Percentiles rank a stretch among this genome's conserved stretches.
Conservation (phyloP, 2,329 filamentous ascomycete species). For the Phyllosticta citriasiana region DNA sequence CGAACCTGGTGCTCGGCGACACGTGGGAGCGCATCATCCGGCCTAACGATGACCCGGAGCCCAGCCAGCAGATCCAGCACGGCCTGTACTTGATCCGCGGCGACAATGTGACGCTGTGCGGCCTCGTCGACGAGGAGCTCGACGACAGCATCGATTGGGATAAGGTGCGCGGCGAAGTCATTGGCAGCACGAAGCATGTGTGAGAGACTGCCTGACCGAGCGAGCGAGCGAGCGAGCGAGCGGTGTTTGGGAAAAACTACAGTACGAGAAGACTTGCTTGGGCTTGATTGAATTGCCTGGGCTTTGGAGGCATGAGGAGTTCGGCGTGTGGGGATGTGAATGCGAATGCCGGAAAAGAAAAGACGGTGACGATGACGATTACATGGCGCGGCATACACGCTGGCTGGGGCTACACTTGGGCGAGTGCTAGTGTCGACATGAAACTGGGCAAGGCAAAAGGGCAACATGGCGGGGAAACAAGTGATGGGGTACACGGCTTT, state of each 20-base stretch:
- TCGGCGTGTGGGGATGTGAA: neutral
- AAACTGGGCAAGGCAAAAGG: neutral
- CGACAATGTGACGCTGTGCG: constrained; percentile 87
- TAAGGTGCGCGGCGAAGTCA: constrained; percentile 73
- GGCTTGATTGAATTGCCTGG: neutral
- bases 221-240: neutral
- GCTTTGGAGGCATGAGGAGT: neutral
- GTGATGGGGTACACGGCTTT: neutral
- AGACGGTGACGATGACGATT: neutral
- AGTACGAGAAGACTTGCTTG: neutral
- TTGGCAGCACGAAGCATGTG: constrained; percentile 73
- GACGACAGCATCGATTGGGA: constrained; percentile 89
- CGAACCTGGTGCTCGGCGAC: constrained; percentile 78
- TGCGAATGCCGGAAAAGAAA: neutral
- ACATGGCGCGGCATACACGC: neutral
- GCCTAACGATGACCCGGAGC: constrained; percentile 70
- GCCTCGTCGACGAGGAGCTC: constrained; percentile 78
- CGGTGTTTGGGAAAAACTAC: neutral
- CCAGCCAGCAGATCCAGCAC: constrained; percentile 69
- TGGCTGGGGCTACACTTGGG: neutral
- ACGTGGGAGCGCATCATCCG: constrained; percentile 87
- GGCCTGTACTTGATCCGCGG: constrained; percentile 88
- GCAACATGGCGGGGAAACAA: neutral
- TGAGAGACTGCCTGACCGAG: neutral
- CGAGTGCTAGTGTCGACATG: neutral